Conservation (phyloP, 164 flowering plant species). For the Vitis rupestris region DNA sequence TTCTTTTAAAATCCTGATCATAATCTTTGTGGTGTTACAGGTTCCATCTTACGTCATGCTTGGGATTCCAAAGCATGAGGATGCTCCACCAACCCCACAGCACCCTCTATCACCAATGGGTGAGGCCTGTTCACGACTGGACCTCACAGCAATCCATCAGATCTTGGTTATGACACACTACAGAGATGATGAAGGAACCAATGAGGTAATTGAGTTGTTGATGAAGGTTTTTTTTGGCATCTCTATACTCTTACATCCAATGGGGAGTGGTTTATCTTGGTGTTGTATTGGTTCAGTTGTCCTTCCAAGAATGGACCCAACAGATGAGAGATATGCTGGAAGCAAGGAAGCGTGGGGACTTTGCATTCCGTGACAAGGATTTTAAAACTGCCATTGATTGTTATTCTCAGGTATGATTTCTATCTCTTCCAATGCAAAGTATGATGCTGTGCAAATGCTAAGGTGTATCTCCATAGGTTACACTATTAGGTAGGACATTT, state of each 20-base stretch:
- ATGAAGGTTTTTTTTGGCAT: background rate
- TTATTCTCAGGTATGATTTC: conserved; percentile 60
- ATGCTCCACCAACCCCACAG: conserved; percentile 53
- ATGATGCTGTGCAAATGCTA: no score
- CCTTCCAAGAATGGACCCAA: conserved; percentile 87
- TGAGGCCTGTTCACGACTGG: conserved; percentile 73
- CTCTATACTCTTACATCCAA: background rate
- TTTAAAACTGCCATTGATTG: conserved; percentile 64
- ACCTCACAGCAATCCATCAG: conserved; percentile 75
- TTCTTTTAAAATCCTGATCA: no score
- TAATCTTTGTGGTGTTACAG: conserved; percentile 20
- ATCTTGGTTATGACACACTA: conserved; percentile 62
- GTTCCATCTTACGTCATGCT: conserved; percentile 69
- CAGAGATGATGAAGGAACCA: conserved; percentile 66
- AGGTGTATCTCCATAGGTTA: no score
- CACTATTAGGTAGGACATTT: no score
- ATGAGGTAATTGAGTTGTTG: conserved; percentile 49
- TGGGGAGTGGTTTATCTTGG: conserved; percentile 10
- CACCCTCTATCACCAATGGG: conserved; percentile 69
- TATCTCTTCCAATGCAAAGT: background rate
- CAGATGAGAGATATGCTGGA: conserved; percentile 77
- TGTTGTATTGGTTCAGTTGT: conserved; percentile 42
- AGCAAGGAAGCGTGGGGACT: conserved; percentile 70
- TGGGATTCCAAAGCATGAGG: conserved; percentile 60
- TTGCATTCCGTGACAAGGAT: conserved; percentile 70